Evolutionary conservation across 75 land plant species (phyloP).

Genomic region (Pinus albicaulis): DNA sequence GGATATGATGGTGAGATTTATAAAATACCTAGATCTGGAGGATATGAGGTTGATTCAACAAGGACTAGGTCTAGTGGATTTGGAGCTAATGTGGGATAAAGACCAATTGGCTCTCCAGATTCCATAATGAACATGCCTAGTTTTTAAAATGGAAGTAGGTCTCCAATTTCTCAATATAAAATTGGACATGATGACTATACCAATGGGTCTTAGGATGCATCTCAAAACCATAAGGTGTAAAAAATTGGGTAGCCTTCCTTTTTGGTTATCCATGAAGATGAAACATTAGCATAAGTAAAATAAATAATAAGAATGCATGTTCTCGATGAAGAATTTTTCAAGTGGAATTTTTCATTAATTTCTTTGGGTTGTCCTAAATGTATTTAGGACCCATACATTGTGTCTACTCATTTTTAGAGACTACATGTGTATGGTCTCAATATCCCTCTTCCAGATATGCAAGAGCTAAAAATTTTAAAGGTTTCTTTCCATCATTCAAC

Average conservation of each 20-base stretch:
- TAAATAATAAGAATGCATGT: conserved; percentile 2
- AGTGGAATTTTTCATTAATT: conserved; percentile 46
- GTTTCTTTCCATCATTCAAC: too few relatives aligned
- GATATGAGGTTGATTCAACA: neutral
- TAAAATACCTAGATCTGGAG: conserved; percentile 5
- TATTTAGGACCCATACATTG: conserved; percentile 24
- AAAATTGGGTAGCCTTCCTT: conserved; percentile 33
- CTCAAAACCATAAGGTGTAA: conserved; percentile 28
- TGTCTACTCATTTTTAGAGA: conserved; percentile 35
- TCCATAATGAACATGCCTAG: neutral
- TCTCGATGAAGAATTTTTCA: conserved; percentile 32
- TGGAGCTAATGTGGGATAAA: neutral
- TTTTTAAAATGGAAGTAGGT: conserved; percentile 2
- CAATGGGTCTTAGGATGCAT: conserved; percentile 9
- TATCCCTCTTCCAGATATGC: too few relatives aligned
- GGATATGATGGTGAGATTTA: neutral
- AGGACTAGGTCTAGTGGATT: conserved; percentile 6
- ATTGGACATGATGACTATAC: neutral
- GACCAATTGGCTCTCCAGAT: neutral
- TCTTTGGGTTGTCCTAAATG: conserved; percentile 44
- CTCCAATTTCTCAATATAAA: conserved; percentile 5
- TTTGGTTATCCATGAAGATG: conserved; percentile 20
- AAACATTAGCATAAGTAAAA: conserved; percentile 9
- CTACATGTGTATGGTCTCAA: conserved; percentile 25
- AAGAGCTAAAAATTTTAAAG: too few relatives aligned